Evolutionary conservation across 2,329 filamentous ascomycete species (phyloP).

Genomic region (Paramyrothecium roridum): DNA sequence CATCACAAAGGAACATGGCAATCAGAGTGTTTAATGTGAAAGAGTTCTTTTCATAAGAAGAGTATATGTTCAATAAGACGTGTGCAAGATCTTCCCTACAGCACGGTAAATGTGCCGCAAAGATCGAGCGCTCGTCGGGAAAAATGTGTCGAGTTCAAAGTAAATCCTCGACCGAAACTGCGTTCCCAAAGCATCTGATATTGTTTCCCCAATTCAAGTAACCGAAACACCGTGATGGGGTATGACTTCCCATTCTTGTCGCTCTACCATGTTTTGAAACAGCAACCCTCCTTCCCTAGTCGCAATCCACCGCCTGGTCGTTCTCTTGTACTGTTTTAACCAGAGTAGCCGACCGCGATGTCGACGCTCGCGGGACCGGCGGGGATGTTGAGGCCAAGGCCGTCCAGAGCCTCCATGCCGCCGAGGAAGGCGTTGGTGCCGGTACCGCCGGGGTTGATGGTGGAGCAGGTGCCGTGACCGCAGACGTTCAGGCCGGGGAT

Average conservation of each 20-base stretch:
- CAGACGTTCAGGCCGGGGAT: constrained; percentile 35
- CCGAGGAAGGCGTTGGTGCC: constrained; percentile 34
- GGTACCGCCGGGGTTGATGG: constrained; percentile 29
- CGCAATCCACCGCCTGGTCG: neutral
- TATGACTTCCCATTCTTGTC: neutral
- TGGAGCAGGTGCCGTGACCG: constrained; percentile 37
- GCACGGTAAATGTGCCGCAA: too few species aligned
- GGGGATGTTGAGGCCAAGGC: constrained; percentile 36
- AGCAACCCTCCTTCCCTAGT: neutral
- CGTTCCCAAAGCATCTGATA: neutral
- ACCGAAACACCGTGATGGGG: constrained; percentile 1
- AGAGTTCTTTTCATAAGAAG: neutral
- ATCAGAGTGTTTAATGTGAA: neutral
- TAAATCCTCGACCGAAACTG: neutral
- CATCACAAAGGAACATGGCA: too few species aligned
- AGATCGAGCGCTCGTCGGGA: neutral
- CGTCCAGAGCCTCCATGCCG: constrained; percentile 33
- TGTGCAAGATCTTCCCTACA: neutral
- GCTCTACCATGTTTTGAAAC: neutral
- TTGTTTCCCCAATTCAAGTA: neutral
- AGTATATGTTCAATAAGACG: neutral
- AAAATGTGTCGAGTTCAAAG: neutral
- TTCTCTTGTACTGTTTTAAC: constrained; percentile 1
- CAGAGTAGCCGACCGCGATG: constrained; percentile 27
- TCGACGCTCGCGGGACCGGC: constrained; percentile 21